Base-by-base conservation (phyloP, 2,329 filamentous ascomycete species). In the Metarhizium sp. region DNA sequence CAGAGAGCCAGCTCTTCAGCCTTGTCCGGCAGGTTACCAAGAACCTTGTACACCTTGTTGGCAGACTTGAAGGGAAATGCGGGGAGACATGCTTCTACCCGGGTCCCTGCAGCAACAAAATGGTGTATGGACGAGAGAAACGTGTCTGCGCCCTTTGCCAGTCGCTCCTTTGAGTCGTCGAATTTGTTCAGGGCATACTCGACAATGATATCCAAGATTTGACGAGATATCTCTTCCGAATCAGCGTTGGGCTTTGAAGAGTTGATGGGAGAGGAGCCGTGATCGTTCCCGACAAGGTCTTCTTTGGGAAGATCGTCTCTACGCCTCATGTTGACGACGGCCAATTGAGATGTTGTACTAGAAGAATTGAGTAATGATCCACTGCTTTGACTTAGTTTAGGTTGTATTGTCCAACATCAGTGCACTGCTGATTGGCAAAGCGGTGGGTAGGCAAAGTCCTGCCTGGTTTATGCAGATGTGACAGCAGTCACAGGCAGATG, bases 21-120 rank as follows among this genome's bases (percentile, higher is more conserved):
- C 51, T 67, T 68, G 36, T 69, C 67, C 2, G 67, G 67, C 0
- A 69, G 47, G 4, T 20, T 59, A 0, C 67, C 65, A 4, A 69
- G 57, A 1, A 69, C 67, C n/a, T 69, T 69, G 53, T 67, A 61
- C 6, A 62, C 60, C 48, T 69, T 73, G 55, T 61, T 67, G 14
- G 71, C 67, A 0, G 64, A 69, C 42, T 69, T 69, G 58, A 68
- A 69, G 1, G 67, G 67, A 49, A 69, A 69, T 2, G 65, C 65
- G 0, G 67, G 67, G 1, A 69, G 59, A 16, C 66, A 66, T 50
- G 62, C 59, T 13, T 62, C 57, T 0, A 66, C 57, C 8, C 50
- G 58, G 4, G 51, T 57, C 29, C 56, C 53, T 1, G 58, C 56
- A 2, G n/a, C 53, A 47, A 67, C 64, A 20, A 64, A 67, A 11